These are phyloP conservation scores for Neurospora sp. DNA, from an alignment of 495 filamentous ascomycete species.

Conservation along the genomic window DNA sequence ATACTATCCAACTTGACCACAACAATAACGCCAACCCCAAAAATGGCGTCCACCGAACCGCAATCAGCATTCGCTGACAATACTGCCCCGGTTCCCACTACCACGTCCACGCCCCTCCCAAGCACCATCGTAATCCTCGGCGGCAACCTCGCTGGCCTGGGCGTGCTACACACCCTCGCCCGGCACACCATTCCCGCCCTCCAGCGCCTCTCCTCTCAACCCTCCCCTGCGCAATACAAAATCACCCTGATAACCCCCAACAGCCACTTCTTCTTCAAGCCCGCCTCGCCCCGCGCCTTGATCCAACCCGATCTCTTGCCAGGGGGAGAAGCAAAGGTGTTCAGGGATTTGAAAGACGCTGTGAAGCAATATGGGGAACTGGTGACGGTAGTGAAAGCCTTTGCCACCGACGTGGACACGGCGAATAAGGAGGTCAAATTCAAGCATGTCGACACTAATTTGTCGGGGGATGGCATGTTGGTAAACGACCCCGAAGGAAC, in stretches of 20 bases:
- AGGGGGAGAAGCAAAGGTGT: conserved; percentile 21
- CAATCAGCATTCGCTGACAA: background rate
- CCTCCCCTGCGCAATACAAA: conserved; percentile 16
- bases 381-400: background rate
- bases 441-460: background rate
- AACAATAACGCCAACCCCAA: background rate
- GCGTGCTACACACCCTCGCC: conserved; percentile 27
- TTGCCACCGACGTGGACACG: background rate
- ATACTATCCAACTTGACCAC: background rate
- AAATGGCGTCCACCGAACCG: background rate
- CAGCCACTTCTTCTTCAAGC: conserved; percentile 30
- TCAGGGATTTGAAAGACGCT: background rate
- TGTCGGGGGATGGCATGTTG: background rate
- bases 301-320: conserved; percentile 23
- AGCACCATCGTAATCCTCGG: conserved; percentile 28
- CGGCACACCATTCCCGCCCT: conserved; percentile 20
- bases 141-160: conserved; percentile 26
- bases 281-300: conserved; percentile 30
- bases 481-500: background rate
- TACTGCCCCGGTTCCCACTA: background rate
- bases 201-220: conserved; percentile 11
- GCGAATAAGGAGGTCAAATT: background rate
- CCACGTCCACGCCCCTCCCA: background rate
- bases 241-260: conserved; percentile 32
- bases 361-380: background rate